phyloP scores from a whole-genome alignment of 1,284 basidiomycete genomes.

The Apiotrichum siamense region DNA sequence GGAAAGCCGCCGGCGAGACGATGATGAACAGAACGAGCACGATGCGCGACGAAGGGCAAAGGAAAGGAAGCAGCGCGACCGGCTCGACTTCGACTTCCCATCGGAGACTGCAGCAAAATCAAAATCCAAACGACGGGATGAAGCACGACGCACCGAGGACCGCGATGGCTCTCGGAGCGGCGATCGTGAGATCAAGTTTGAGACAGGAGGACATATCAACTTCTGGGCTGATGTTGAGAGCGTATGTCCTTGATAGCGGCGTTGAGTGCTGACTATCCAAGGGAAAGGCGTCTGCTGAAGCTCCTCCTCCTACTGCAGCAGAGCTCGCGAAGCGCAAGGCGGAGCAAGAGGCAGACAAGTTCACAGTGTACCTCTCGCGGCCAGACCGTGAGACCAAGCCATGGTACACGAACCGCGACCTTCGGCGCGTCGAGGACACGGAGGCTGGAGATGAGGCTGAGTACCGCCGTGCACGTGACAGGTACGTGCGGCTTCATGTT shows the following conservation, averaged over 20 bases:
- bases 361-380: conserved; percentile 47
- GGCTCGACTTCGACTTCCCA: conserved; percentile 45
- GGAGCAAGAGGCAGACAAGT: conserved; percentile 39
- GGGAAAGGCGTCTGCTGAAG: not conserved
- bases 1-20: not conserved
- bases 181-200: conserved; percentile 13
- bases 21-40: conserved; percentile 14
- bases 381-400: conserved; percentile 47
- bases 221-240: conserved; percentile 44
- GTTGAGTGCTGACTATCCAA: not conserved
- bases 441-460: conserved; percentile 40
- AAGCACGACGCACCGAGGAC: conserved; percentile 1
- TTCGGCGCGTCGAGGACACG: conserved; percentile 41
- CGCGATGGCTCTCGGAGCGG: not conserved
- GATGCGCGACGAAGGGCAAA: conserved; percentile 18
- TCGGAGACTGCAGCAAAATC: conserved; percentile 25
- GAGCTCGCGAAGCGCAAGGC: conserved; percentile 38
- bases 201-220: conserved; percentile 42
- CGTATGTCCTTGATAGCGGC: conserved; percentile 15
- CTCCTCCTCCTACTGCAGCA: not conserved
- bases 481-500: too few species aligned
- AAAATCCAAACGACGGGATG: conserved; percentile 10
- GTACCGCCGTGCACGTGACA: conserved; percentile 34
- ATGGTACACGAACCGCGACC: conserved; percentile 45
- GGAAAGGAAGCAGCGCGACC: conserved; percentile 16